Evolutionary conservation across 345 rosid genomes (phyloP), one percentile per base, ranked within the genome.

Genomic region (Lepidium didymum): DNA sequence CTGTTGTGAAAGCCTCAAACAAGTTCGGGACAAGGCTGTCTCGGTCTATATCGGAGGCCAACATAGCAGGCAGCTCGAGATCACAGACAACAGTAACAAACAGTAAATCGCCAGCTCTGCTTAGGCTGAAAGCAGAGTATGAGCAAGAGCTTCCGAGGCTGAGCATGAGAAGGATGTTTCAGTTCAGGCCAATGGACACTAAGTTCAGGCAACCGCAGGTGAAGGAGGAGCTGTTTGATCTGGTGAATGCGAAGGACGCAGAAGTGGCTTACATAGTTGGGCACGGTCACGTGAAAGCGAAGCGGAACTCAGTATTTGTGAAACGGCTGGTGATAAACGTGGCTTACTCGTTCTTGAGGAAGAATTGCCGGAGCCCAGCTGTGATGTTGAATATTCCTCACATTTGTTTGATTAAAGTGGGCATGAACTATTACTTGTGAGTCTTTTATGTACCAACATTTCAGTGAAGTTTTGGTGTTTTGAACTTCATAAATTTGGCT

Each of bases 381-480:
- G 97, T 94, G 36, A 78, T 77, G 62, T 73, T 91, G 81, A 85
- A 82, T 78, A 87, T 93, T 68, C 98, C 98, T 64, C 96, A 81
- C 36, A 85, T 85, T 44, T 90, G 96, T 68, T 73, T 90, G 64
- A 90, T 93, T 52, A 85, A 88, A 81, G 97, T 93, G 44, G 99
- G 99, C n/a, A 82, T 88, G 88, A 94, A 87, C 83, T 94, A 91
- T 77, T 68, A 67, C 65, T 56, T 94, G 66, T 91, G 76, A 62
- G 64, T 16, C 25, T 38, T 55, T 10, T 29, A 5, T 16, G 7
- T 36, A 47, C 58, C 37, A 7, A 16, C 44, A 13, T 29, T n/a
- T 29, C 25, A 56, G 59, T 64, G 19, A 64, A 41, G 25, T 55
- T 47, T 64, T 34, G 35, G 27, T 45, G 42, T 41, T 70, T 34